phyloP scores from a whole-genome alignment of 1,284 basidiomycete genomes.

The Bondarzewia mesenterica region DNA sequence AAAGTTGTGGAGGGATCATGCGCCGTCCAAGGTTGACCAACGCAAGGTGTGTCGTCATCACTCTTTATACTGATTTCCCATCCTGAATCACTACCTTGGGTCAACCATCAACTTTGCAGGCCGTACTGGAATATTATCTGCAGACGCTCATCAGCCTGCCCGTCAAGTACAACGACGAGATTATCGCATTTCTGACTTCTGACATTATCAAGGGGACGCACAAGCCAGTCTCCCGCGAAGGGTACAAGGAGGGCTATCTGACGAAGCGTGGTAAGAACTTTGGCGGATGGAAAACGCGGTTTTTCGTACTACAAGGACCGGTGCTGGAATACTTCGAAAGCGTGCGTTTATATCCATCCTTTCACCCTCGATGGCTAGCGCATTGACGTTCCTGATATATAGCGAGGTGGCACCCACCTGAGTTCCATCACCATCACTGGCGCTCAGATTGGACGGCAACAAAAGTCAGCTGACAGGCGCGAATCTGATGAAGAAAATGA shows the following conservation, averaged over 20 bases:
- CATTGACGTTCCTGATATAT: constrained; percentile 8
- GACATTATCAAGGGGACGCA: constrained; percentile 74
- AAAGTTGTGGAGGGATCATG: constrained; percentile 93
- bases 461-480: constrained; percentile 36
- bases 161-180: constrained; percentile 82
- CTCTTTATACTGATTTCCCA: neutral
- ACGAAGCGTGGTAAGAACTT: constrained; percentile 97
- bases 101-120: constrained; percentile 38
- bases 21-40: constrained; percentile 93
- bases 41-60: constrained; percentile 68
- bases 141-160: constrained; percentile 80
- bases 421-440: constrained; percentile 83
- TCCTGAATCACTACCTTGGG: neutral
- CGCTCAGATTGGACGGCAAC: constrained; percentile 79
- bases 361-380: constrained; percentile 6
- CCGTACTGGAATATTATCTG: constrained; percentile 80
- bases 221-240: constrained; percentile 68
- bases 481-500: constrained; percentile 80
- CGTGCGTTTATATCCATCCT: constrained; percentile 42
- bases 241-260: constrained; percentile 92
- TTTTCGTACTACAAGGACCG: constrained; percentile 85
- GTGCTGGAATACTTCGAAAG: constrained; percentile 91
- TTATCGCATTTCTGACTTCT: constrained; percentile 88
- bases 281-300: constrained; percentile 93
- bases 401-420: constrained; percentile 86